Conservation (phyloP, 176 grass and related monocot species). For the Carex parvula region DNA sequence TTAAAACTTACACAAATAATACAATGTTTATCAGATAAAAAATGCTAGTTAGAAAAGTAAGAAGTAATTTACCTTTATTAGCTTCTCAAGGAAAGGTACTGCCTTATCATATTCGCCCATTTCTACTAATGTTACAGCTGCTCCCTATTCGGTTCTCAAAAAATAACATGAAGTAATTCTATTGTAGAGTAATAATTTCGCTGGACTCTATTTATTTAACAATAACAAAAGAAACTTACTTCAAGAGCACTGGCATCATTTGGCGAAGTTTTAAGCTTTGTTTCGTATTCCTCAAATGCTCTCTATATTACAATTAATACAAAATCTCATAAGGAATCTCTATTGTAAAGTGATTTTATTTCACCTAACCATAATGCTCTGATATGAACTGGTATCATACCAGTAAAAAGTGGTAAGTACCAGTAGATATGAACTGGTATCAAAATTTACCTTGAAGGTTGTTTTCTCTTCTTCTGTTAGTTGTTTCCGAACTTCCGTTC, state of each 20-base stretch:
- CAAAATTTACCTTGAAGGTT: constrained; percentile 60
- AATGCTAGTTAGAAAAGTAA: not conserved
- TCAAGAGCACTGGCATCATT: constrained; percentile 66
- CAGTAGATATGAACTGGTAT: not conserved
- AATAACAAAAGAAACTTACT: constrained; percentile 39
- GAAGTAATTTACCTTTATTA: constrained; percentile 59
- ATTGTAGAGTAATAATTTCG: not conserved
- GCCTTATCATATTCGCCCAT: constrained; percentile 81
- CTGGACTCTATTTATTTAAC: not conserved
- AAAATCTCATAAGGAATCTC: constrained; percentile 12
- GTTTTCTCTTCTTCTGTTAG: constrained; percentile 63
- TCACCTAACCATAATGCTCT: not conserved
- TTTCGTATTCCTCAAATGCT: constrained; percentile 55
- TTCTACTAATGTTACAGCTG: constrained; percentile 74
- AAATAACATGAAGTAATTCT: not conserved
- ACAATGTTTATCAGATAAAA: constrained; percentile 23
- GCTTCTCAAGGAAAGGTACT: constrained; percentile 61
- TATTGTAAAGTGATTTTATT: not conserved
- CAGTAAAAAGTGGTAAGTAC: not conserved
- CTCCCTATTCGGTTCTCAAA: constrained; percentile 51
- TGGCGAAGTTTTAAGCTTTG: constrained; percentile 60
- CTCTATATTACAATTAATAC: constrained; percentile 41
- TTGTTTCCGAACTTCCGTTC: constrained; percentile 47
- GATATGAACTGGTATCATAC: not conserved
- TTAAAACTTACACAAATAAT: not conserved